Conservation (phyloP, 805 yeast genomes). For the Pichia membranifaciens region DNA sequence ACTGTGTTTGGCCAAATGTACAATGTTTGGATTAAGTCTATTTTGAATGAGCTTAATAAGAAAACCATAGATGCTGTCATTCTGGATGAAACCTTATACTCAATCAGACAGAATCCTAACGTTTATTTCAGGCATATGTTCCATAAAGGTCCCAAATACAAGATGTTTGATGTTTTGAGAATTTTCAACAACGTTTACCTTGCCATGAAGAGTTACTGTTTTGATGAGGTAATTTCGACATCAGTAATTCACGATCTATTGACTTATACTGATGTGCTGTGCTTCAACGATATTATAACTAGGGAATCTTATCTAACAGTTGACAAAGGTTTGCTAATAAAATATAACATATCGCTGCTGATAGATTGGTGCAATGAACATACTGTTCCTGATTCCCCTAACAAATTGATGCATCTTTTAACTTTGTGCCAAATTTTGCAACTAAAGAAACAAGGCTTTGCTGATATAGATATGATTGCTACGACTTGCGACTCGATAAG, state of each 20-base stretch:
- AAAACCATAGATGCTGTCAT: conserved; percentile 9
- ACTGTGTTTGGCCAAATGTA: conserved; percentile 15
- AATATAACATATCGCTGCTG: conserved; percentile 10
- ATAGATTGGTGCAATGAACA: conserved; percentile 15
- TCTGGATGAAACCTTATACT: conserved; percentile 7
- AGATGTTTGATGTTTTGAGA: conserved; percentile 10
- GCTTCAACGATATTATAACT: conserved; percentile 12
- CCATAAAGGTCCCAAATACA: conserved; percentile 8
- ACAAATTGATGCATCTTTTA: conserved; percentile 10
- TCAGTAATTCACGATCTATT: conserved; percentile 11
- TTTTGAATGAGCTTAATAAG: conserved; percentile 9
- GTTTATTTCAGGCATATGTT: conserved; percentile 7
- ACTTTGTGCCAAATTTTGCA: conserved; percentile 12
- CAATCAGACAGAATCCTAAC: not conserved
- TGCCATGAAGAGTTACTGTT: conserved; percentile 11
- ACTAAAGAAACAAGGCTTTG: conserved; percentile 12
- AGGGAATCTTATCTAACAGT: conserved; percentile 6
- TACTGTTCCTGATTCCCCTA: conserved; percentile 14
- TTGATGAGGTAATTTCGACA: conserved; percentile 6
- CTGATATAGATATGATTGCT: conserved; percentile 7
- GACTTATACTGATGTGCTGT: conserved; percentile 8
- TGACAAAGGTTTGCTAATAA: conserved; percentile 7
- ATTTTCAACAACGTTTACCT: conserved; percentile 9
- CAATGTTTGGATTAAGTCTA: conserved; percentile 11
- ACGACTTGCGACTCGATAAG: conserved; percentile 6